Evolutionary conservation across 805 yeast genomes (phyloP), one percentile per base, ranked within the genome.

Genomic region (Wickerhamiella australiensis): DNA sequence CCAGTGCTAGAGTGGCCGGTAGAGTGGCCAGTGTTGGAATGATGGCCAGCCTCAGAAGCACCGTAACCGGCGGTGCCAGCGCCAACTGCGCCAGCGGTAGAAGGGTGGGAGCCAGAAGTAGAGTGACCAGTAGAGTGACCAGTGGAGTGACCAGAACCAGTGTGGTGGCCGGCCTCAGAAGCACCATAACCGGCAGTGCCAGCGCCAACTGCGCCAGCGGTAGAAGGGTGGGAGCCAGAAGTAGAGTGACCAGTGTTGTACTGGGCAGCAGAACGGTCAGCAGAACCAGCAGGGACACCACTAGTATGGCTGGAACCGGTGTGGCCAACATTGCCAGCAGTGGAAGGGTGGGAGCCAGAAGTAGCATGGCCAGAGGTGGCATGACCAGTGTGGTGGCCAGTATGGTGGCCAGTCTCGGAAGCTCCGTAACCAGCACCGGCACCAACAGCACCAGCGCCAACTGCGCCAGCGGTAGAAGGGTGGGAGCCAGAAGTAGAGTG

Each of bases 381-480:
- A 9, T 31, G 35, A 31, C 35, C 35, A 9, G 23, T 18, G 41
- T 37, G 38, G 20, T 35, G 41, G 25, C 38, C 20, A 35, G 38
- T 15, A 7, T 35, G 38, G 20, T 35, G 38, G 20, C 38, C 38
- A n/a, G 3, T 3, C n/a, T 18, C 20, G 9, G 12, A 11, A 18
- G 41, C 25, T 3, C n/a, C 41, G 13, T 18, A 18, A 38, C 13
- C 12, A 23, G 27, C 23, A 22, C 60, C 42, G 31, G 60, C 52
- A 23, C 58, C 61, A 15, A 63, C 62, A 48, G 61, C 60, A 7
- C 50, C 47, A n/a, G 51, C 52, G 6, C 52, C 45, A 17, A 40
- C 45, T 22, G 52, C 40, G 8, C 37, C 31, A n/a, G 46, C 51
- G 22, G 50, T 18, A 4, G 29, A 40, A n/a, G 46, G 12, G 31